Evolutionary conservation across 2,329 filamentous ascomycete species (phyloP).

Genomic region (Penicillium sp.): DNA sequence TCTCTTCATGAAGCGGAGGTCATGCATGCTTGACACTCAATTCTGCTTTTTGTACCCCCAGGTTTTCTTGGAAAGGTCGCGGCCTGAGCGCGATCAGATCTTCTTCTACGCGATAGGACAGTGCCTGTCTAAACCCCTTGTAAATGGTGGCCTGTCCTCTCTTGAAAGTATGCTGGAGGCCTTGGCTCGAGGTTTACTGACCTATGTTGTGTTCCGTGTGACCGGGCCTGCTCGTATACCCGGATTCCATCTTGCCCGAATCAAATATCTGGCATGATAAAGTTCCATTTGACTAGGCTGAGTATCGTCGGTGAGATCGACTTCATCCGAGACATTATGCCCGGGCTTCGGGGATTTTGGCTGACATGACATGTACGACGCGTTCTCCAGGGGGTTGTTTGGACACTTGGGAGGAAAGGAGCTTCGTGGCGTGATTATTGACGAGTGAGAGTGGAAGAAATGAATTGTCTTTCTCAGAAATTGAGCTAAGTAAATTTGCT

Average conservation of each 20-base stretch:
- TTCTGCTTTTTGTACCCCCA: background rate
- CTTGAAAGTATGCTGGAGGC: no score
- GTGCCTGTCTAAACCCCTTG: background rate
- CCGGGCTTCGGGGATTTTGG: slow-evolving; percentile 10
- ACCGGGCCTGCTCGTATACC: slow-evolving; percentile 7
- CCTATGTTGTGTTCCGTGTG: slow-evolving; percentile 17
- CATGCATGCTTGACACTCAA: background rate
- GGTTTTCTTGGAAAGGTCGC: no score
- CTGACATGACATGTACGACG: slow-evolving; percentile 18
- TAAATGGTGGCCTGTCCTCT: background rate
- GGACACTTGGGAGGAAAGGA: background rate
- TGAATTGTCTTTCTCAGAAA: background rate
- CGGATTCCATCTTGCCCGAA: background rate
- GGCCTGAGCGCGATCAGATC: slow-evolving; percentile 24
- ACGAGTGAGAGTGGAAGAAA: background rate
- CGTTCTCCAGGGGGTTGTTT: slow-evolving; percentile 15
- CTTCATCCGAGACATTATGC: slow-evolving; percentile 19
- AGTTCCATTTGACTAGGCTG: background rate
- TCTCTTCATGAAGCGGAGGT: background rate
- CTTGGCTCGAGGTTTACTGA: background rate
- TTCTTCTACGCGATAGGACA: background rate
- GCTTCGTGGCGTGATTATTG: background rate
- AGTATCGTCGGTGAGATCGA: background rate
- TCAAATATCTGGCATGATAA: no score
- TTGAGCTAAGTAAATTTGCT: no score